Evolutionary conservation across 2,329 filamentous ascomycete genomes (phyloP).

Genomic region (Emydomyces testavorans): DNA sequence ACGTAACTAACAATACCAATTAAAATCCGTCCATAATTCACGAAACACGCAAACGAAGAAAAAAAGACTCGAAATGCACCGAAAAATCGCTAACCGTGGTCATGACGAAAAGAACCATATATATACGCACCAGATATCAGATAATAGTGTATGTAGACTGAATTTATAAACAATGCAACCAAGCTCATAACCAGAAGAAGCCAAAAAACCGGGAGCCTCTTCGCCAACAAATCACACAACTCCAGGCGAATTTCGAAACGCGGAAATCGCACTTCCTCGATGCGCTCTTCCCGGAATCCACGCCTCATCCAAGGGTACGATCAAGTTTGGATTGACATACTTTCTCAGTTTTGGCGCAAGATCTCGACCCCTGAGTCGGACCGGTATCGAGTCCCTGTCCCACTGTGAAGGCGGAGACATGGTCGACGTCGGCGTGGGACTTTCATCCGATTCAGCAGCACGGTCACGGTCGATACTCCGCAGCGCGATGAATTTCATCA

Average conservation of each 20-base stretch:
- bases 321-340: slow-evolving; percentile 39
- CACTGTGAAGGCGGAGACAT: slow-evolving; percentile 34
- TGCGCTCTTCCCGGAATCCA: slow-evolving; percentile 31
- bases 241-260: background rate
- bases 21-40: background rate
- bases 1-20: too few species aligned
- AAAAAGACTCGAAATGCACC: background rate
- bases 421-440: slow-evolving; percentile 28
- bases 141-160: too few species aligned
- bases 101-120: background rate
- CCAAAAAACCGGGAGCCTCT: background rate
- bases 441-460: slow-evolving; percentile 17
- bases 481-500: slow-evolving; percentile 86
- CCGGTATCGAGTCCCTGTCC: slow-evolving; percentile 34
- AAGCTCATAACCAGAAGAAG: too few species aligned
- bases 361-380: slow-evolving; percentile 32
- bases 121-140: background rate
- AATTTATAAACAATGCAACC: too few species aligned
- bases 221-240: background rate
- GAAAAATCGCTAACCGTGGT: background rate
- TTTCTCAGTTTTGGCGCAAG: slow-evolving; percentile 33
- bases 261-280: background rate
- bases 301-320: slow-evolving; percentile 34
- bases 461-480: slow-evolving; percentile 63
- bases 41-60: background rate